Evolutionary conservation across 306 rosid genomes (phyloP), one percentile per base, ranked within the genome.

Genomic region (Mimosa bimucronata): DNA sequence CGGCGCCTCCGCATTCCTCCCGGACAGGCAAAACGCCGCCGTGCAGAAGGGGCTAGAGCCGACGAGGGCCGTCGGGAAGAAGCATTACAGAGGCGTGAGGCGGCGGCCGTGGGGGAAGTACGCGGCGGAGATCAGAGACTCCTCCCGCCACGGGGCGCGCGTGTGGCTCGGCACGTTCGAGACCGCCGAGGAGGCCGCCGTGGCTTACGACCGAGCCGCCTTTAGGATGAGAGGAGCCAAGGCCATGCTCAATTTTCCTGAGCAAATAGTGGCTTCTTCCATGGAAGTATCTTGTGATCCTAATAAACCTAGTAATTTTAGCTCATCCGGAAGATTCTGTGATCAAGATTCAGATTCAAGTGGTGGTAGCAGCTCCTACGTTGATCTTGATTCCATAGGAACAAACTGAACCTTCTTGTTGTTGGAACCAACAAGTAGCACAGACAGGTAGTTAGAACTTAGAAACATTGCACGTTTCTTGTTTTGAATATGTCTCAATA

Each of bases 61-160:
- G 0, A 52, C 81, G 2, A 75, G 68, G 62, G 70, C 8, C 83
- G 76, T 91, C 5, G 77, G 77, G 18, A 94, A 90, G 87, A 94
- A 91, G 82, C 98, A 92, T 85, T 94, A 92, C 75, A 81, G 98
- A 66, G 98, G 98, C 3, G 98, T 94, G 8, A 77, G 98, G 75
- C 87, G 90, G 10, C 88, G 98, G 1, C 98, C 98, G 0, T 94
- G 98, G 98, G 98, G 98, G 19, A 94, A 94, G 66, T 94, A 88
- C 41, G 98, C 98, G 0, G 97, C 98, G 4, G 98, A 94, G 89
- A 94, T 94, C 60, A 94, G 98, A 0, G 98, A 94, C 87, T 90
- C 98, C 0, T 55, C 91, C 0, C 85, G 96, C 3, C 94, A 89
- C 0, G 96, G 98, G 31, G 89, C 89, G 0, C 92, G 98, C 28